Base-by-base conservation (phyloP, 164 flowering plant genomes). In the Cinnamomum micranthum region DNA sequence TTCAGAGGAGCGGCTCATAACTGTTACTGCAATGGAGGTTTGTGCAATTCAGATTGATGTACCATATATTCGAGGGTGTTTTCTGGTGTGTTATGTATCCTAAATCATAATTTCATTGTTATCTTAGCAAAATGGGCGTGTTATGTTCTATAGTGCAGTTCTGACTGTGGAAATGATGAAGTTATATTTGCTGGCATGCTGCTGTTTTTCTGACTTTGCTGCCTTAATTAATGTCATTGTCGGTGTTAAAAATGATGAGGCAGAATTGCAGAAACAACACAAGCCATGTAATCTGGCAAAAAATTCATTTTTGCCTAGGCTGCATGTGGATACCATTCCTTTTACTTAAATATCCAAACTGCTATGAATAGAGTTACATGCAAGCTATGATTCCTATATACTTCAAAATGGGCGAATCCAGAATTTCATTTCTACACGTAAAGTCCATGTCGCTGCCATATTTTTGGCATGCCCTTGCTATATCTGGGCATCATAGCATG, bases 11-110 rank as follows among this genome's bases (percentile, higher is more conserved):
- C 86, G 97, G 51, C 73, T 92, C 65, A 86, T 95, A 72, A 87
- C 92, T 64, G 63, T 95, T 76, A 80, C 88, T 80, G 91, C 97
- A 31, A 79, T 73, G 58, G 99, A 93, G 99, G 99, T 95, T 71
- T 70, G 85, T 84, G 41, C 68, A 72, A 66, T 73, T 33, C 23
- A 6, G 27, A 22, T 63, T 22, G 7, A 50, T 55, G n/a, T 55
- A 55, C 60, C 17, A 20, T 10, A 47, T 74, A 47, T 64, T 27
- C 35, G 5, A 41, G 9, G 47, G 11, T 41, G 47, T 9, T 6
- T 41, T 41, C 11, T 7, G 47, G 47, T 41, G 1, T 41, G 9
- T 41, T 41, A 6, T 41, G 10, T 41, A 41, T 41, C 47, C 47
- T 41, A 41, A 28, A 65, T 41, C 52, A 4, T 58, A 71, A 62